Evolutionary conservation across 164 flowering plant genomes (phyloP), one percentile per base, ranked within the genome.

Genomic region (Macadamia tetraphylla): DNA sequence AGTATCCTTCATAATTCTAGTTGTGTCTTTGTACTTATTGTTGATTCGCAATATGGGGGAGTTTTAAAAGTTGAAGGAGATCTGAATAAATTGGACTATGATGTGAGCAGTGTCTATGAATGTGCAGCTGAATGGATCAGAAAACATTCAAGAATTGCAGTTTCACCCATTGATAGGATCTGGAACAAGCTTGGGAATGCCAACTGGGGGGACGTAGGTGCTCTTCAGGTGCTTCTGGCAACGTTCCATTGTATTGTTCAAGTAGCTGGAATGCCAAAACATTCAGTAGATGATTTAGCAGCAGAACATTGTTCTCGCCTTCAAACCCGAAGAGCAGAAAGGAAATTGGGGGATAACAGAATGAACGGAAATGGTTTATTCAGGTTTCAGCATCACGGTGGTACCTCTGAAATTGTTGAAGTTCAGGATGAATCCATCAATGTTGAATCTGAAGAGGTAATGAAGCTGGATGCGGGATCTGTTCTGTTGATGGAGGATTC

Each of bases 111-210:
- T 74, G 80, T 85, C 31, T 91, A 93, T 73, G 84, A 77, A 49
- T 85, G 79, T 70, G 88, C 88, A 44, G 86, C 90, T 12, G 91
- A 87, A 58, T 93, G 98, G 98, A 77, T 93, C 9, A 82, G 67
- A 72, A 72, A 64, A 11, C 88, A 89, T 80, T 79, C 87, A 13
- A 76, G 66, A 48, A 66, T 93, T 64, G 29, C 83, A 3, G 86
- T 91, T 43, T 87, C 98, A 56, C 87, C 90, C 0, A 71, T 88
- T 60, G 92, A 89, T 69, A 81, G 87, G 65, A 82, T 93, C 48
- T 93, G 98, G 97, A 93, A 89, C 84, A 88, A 91, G 79, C 90
- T 93, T 62, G 98, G 98, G 64, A 93, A 89, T 85, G 97, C 93
- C 64, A 91, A 91, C 66, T 93, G 98, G 98, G 84, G 90, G 64